Percentiles rank a stretch among this genome's conserved stretches.
Conservation (phyloP, 805 yeast species). For the Cyberlindnera galapagoensis region DNA sequence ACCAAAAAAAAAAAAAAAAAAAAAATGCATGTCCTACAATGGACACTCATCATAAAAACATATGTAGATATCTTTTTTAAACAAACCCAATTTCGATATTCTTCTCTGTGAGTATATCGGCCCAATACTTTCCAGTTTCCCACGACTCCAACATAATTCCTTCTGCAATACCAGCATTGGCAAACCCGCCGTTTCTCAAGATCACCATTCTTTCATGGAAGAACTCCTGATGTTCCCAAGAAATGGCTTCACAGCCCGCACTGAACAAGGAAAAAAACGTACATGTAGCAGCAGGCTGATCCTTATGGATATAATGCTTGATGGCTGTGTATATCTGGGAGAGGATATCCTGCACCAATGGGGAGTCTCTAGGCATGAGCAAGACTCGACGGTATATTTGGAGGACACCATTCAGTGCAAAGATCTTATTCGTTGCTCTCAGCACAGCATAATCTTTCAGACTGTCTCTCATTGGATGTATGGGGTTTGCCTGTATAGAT, state of each 20-base stretch:
- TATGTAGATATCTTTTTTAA: constrained; percentile 13
- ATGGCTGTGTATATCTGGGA: constrained; percentile 30
- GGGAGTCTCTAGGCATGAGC: constrained; percentile 39
- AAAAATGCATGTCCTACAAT: not conserved
- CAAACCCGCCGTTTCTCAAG: constrained; percentile 34
- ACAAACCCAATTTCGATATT: constrained; percentile 42
- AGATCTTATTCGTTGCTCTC: constrained; percentile 45
- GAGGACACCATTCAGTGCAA: constrained; percentile 46
- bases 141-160: constrained; percentile 45
- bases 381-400: constrained; percentile 54
- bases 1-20: not conserved
- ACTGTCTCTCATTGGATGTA: constrained; percentile 5
- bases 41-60: not conserved
- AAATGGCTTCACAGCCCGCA: constrained; percentile 47
- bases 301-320: constrained; percentile 30
- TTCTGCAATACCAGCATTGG: constrained; percentile 10
- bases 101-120: constrained; percentile 35
- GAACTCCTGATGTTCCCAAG: constrained; percentile 26
- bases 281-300: constrained; percentile 47
- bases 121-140: constrained; percentile 50
- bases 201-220: constrained; percentile 31
- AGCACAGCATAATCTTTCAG: constrained; percentile 22
- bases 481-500: constrained; percentile 7
- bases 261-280: constrained; percentile 44
- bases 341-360: constrained; percentile 36